phyloP scores from a whole-genome alignment of 2,329 filamentous ascomycete genomes.

The Scolecobasidium constrictum region DNA sequence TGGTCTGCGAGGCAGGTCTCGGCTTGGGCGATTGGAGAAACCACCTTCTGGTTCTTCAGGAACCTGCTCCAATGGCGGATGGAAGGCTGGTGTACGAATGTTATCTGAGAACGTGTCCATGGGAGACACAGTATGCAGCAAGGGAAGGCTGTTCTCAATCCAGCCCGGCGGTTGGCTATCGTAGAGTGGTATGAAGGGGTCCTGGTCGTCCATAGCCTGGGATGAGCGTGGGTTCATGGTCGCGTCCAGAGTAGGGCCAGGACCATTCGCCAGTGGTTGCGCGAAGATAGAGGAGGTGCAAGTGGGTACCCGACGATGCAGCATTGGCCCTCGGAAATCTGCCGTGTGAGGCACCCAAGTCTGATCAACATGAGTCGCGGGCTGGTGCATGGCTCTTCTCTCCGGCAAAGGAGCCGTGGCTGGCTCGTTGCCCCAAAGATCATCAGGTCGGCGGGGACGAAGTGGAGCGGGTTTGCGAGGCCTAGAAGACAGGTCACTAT shows the following conservation, averaged over 20 bases:
- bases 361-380: not conserved
- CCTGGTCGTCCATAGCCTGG: not conserved
- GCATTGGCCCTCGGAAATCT: not conserved
- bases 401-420: not conserved
- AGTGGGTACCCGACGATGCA: not conserved
- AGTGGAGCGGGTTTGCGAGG: constrained; percentile 6
- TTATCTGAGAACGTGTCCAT: not conserved
- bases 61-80: constrained; percentile 9
- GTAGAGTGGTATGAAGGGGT: not conserved
- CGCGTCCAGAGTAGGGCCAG: not conserved
- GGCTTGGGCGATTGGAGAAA: constrained; percentile 5
- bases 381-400: not conserved
- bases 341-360: not conserved
- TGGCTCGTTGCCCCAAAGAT: not conserved
- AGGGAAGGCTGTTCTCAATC: not conserved
- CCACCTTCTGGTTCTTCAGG: constrained; percentile 10
- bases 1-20: not conserved
- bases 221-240: not conserved
- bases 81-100: constrained; percentile 5
- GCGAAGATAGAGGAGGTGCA: not conserved
- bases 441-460: constrained; percentile 9
- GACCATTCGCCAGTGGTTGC: not conserved
- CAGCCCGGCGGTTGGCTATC: not conserved
- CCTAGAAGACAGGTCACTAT: not conserved
- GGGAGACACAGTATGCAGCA: not conserved